Conservation (phyloP, 176 grass and related monocot genomes). For the Triticum monococcum region DNA sequence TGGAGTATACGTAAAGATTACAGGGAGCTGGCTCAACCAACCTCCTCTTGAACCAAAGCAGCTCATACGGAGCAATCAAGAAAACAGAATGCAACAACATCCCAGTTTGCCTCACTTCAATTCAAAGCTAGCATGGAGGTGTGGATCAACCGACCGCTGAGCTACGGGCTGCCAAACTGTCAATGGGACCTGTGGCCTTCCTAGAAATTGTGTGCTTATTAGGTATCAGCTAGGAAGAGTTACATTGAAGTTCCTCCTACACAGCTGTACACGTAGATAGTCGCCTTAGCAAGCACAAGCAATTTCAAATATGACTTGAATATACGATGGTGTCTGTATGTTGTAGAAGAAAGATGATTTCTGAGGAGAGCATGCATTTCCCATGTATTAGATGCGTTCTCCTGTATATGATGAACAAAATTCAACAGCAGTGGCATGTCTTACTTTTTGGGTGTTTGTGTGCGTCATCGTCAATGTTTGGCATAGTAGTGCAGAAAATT, state of each 20-base stretch:
- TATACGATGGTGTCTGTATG: conserved; percentile 21
- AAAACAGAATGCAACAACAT: not conserved
- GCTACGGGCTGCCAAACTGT: not conserved
- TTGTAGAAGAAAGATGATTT: not conserved
- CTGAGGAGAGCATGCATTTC: not conserved
- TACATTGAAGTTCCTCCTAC: not conserved
- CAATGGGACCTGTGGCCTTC: conserved; percentile 13
- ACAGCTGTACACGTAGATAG: not conserved
- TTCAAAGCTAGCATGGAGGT: conserved; percentile 25
- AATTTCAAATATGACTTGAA: not conserved
- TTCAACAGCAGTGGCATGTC: not conserved
- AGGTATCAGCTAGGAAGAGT: not conserved
- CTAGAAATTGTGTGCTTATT: conserved; percentile 24
- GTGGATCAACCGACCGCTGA: not conserved
- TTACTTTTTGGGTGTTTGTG: not conserved
- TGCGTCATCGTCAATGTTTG: not conserved
- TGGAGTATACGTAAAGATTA: conserved; percentile 85
- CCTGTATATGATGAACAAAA: not conserved
- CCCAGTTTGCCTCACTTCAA: conserved; percentile 35
- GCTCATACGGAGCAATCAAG: conserved; percentile 25
- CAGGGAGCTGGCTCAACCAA: conserved; percentile 45
- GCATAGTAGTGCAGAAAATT: not conserved
- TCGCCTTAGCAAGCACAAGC: not conserved
- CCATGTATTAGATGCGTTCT: not conserved
- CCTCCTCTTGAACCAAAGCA: conserved; percentile 25